These are phyloP conservation scores for Pelargonium myrrhifolium DNA, from an alignment of 441 rosid species.

Conservation along the genomic window DNA sequence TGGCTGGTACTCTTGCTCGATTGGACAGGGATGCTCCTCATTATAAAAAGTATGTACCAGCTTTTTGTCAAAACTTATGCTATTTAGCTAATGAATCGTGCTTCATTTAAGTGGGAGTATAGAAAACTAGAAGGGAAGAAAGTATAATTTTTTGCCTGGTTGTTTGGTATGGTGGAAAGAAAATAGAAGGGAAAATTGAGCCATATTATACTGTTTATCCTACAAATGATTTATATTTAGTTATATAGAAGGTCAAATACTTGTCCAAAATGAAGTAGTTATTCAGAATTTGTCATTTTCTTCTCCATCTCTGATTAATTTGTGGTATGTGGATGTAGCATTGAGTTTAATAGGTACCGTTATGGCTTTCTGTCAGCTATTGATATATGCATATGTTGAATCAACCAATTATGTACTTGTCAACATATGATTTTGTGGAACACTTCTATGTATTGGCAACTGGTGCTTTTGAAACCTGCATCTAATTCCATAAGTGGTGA, in stretches of 20 bases:
- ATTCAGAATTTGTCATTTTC: too few species aligned
- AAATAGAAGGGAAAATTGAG: too few species aligned
- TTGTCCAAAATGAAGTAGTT: too few species aligned
- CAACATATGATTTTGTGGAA: conserved; percentile 7
- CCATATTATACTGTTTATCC: too few species aligned
- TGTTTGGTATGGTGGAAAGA: too few species aligned
- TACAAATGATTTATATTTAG: too few species aligned
- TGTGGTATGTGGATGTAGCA: neutral
- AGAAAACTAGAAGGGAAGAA: neutral
- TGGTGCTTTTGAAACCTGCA: conserved; percentile 2
- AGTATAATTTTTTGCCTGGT: too few species aligned
- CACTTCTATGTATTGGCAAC: conserved; percentile 9
- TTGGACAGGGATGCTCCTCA: conserved; percentile 95
- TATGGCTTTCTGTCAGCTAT: neutral
- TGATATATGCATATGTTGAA: neutral
- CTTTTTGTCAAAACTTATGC: conserved; percentile 7
- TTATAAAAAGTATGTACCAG: conserved; percentile 57
- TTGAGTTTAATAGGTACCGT: neutral
- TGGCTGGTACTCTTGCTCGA: conserved; percentile 96
- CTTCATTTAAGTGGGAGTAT: neutral
- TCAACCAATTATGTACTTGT: neutral
- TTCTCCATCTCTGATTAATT: too few species aligned
- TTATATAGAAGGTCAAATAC: too few species aligned
- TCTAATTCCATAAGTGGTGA: neutral
- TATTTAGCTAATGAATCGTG: neutral